Evolutionary conservation across 2,329 filamentous ascomycete species (phyloP).

Genomic region (Aplosporella prunicola): DNA sequence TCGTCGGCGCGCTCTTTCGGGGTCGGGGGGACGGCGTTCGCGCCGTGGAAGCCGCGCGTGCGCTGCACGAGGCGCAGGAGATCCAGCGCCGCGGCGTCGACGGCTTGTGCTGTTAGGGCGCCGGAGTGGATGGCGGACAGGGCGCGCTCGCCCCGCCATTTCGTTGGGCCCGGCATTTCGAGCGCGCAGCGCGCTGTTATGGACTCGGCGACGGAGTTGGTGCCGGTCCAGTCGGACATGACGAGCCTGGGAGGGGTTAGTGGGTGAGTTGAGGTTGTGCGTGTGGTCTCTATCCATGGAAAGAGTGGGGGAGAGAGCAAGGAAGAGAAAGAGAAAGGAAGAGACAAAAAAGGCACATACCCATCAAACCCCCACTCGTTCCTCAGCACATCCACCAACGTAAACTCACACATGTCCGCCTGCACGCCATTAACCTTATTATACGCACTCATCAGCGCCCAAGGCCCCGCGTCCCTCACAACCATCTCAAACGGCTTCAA

Average conservation of each 20-base stretch:
- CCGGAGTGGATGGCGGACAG: constrained; percentile 25
- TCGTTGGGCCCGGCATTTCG: constrained; percentile 33
- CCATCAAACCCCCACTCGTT: constrained; percentile 34
- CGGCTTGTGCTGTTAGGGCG: constrained; percentile 40
- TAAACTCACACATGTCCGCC: constrained; percentile 29
- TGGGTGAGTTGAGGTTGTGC: background rate
- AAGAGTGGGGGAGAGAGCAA: too few species aligned
- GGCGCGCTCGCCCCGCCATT: constrained; percentile 31
- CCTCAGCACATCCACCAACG: constrained; percentile 34
- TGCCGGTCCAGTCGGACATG: constrained; percentile 35
- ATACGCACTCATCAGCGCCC: constrained; percentile 61
- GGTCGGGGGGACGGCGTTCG: too few species aligned
- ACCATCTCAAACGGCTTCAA: constrained; percentile 69
- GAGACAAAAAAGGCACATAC: constrained; percentile 4
- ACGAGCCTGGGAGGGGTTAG: constrained; percentile 23
- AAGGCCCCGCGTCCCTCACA: constrained; percentile 55
- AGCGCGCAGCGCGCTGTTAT: constrained; percentile 31
- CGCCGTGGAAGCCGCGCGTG: constrained; percentile 51
- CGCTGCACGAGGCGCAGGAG: constrained; percentile 54
- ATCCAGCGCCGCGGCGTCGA: constrained; percentile 40
- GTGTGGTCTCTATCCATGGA: background rate
- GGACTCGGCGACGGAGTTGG: constrained; percentile 29
- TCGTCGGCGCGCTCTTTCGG: constrained; percentile 46
- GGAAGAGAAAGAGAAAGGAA: background rate
- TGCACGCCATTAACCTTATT: constrained; percentile 55